phyloP scores from a whole-genome alignment of 129 eudicot genomes.

The Centrapalus pauciflorus region DNA sequence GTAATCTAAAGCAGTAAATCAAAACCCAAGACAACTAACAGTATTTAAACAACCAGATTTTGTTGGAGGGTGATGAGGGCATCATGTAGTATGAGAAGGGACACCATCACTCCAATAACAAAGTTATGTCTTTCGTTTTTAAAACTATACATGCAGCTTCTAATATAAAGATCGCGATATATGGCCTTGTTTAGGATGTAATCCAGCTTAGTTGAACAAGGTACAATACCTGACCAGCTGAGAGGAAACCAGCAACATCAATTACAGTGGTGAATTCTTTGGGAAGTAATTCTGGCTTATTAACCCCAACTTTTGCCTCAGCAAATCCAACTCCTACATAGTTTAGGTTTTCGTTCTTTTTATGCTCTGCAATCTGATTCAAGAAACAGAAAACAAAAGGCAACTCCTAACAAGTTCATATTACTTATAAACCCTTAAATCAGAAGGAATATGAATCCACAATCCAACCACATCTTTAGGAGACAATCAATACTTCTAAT shows the following conservation, averaged over 20 bases:
- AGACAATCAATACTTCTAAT: not conserved
- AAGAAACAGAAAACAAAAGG: conserved; percentile 21
- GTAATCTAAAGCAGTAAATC: not conserved
- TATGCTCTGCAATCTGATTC: conserved; percentile 30
- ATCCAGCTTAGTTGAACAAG: not conserved
- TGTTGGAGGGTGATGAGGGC: too few relatives aligned
- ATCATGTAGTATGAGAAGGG: not conserved
- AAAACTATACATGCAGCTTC: not conserved
- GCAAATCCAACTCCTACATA: conserved; percentile 81
- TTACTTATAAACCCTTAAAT: not conserved
- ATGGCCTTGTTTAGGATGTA: too few relatives aligned
- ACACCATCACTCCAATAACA: not conserved
- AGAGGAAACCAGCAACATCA: conserved; percentile 96
- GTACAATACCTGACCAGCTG: conserved; percentile 76
- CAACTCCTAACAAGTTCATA: conserved; percentile 29
- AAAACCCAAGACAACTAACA: not conserved
- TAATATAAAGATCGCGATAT: not conserved
- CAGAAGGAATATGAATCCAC: not conserved
- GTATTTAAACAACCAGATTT: not conserved
- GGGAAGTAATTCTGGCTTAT: conserved; percentile 94
- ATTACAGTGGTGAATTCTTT: conserved; percentile 75
- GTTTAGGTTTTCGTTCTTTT: conserved; percentile 20
- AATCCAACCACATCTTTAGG: not conserved
- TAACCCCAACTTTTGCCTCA: conserved; percentile 81
- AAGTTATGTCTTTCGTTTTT: not conserved